Conservation (phyloP, 2,329 filamentous ascomycete species). For the Lasiodiplodia citricola region DNA sequence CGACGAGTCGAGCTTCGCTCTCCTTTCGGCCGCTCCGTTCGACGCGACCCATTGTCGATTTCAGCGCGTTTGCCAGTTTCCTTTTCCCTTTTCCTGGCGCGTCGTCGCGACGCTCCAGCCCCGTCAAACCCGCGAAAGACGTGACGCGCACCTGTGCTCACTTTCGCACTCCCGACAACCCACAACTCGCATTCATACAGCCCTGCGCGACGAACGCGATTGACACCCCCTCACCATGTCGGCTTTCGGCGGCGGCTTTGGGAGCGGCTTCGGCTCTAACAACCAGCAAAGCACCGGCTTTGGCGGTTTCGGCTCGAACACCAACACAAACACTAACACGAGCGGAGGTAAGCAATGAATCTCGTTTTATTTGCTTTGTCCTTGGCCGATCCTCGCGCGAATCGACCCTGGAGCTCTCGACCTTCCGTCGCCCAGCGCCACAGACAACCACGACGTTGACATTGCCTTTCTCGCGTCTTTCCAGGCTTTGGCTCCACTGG, state of each 20-base stretch:
- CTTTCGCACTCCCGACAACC: not conserved
- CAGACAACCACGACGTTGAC: constrained; percentile 37
- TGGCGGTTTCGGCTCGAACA: constrained; percentile 52
- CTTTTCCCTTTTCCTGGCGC: constrained; percentile 37
- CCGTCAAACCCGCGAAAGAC: constrained; percentile 5
- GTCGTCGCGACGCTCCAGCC: constrained; percentile 35
- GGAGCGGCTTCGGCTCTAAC: constrained; percentile 43
- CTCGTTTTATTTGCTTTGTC: constrained; percentile 18
- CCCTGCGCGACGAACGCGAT: constrained; percentile 8
- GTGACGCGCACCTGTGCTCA: constrained; percentile 10
- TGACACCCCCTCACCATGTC: constrained; percentile 27
- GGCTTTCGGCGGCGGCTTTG: constrained; percentile 35
- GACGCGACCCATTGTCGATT: constrained; percentile 9
- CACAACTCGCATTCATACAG: constrained; percentile 21
- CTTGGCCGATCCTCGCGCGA: constrained; percentile 25
- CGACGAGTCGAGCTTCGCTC: constrained; percentile 33
- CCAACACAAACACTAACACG: constrained; percentile 40
- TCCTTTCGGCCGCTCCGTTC: constrained; percentile 29
- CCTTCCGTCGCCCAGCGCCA: constrained; percentile 27
- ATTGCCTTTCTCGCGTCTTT: constrained; percentile 38
- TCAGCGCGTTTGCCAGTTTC: constrained; percentile 21
- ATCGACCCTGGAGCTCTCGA: constrained; percentile 27
- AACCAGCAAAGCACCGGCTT: constrained; percentile 42
- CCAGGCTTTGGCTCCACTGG: constrained; percentile 46
- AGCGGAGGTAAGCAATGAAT: constrained; percentile 23